Conservation (phyloP, 1,284 basidiomycete genomes). For the Ganoderma boninense region DNA sequence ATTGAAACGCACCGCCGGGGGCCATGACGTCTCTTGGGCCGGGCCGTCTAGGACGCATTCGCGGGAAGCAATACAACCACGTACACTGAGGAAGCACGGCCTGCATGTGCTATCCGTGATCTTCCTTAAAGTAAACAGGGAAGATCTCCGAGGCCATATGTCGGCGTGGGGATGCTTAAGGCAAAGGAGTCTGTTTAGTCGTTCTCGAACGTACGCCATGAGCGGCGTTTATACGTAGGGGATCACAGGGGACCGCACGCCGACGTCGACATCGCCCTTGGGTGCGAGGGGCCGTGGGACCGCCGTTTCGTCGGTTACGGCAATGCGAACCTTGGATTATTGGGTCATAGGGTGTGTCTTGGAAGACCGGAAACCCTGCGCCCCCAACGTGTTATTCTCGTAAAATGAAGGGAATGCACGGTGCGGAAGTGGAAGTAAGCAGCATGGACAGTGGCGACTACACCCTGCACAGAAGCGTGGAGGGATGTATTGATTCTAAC, state of each 20-base stretch:
- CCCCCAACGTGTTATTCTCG: neutral
- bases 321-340: constrained; percentile 8
- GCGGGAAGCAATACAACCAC: constrained; percentile 9
- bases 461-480: constrained; percentile 9
- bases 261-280: constrained; percentile 4
- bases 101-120: constrained; percentile 12
- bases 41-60: neutral
- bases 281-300: constrained; percentile 11
- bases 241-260: neutral
- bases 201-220: constrained; percentile 6
- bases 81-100: neutral
- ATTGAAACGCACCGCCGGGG: neutral
- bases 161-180: constrained; percentile 17
- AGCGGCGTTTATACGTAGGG: constrained; percentile 13
- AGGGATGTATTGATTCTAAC: constrained; percentile 4
- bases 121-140: constrained; percentile 8
- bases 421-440: neutral
- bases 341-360: neutral
- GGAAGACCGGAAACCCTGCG: neutral
- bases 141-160: constrained; percentile 10
- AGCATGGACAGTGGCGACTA: neutral
- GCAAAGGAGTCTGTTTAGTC: constrained; percentile 1
- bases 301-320: constrained; percentile 11
- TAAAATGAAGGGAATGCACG: constrained; percentile 6
- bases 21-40: neutral